Conservation (phyloP, 2,329 filamentous ascomycete genomes). For the Penicillium sp. region DNA sequence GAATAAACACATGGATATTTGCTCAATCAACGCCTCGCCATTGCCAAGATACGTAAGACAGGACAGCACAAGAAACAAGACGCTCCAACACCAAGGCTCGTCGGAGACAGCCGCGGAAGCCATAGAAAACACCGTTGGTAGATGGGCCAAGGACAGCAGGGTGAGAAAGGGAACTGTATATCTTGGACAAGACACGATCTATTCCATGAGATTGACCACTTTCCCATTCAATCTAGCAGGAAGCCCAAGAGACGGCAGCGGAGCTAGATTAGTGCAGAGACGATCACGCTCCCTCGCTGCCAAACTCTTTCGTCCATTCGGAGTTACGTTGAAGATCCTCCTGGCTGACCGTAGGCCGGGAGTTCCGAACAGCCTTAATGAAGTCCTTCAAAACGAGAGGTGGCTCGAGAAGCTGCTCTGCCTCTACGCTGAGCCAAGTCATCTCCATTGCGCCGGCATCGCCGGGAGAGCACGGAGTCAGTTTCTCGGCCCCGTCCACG, state of each 20-base stretch:
- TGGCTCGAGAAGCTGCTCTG: slow-evolving; percentile 81
- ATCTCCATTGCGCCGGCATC: slow-evolving; percentile 84
- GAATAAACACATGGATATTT: slow-evolving; percentile 20
- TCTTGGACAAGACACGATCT: slow-evolving; percentile 9
- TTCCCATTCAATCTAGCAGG: slow-evolving; percentile 5
- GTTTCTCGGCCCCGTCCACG: slow-evolving; percentile 58
- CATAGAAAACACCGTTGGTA: too few species aligned
- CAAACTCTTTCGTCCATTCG: slow-evolving; percentile 96
- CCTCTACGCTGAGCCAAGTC: slow-evolving; percentile 84
- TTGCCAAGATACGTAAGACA: slow-evolving; percentile 14
- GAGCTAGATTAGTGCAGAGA: neutral
- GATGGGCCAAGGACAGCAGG: too few species aligned
- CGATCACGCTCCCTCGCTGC: slow-evolving; percentile 71
- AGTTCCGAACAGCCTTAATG: slow-evolving; percentile 82
- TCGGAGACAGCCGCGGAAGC: too few species aligned
- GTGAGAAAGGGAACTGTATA: neutral
- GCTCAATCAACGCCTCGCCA: slow-evolving; percentile 30
- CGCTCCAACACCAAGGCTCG: slow-evolving; percentile 37
- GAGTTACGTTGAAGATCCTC: slow-evolving; percentile 80
- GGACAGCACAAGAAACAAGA: slow-evolving; percentile 15
- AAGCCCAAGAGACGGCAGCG: slow-evolving; percentile 5
- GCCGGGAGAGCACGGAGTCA: slow-evolving; percentile 89
- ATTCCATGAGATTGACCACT: slow-evolving; percentile 3
- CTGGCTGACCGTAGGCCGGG: slow-evolving; percentile 82
- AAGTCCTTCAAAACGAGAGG: slow-evolving; percentile 88